phyloP scores from a whole-genome alignment of 495 filamentous ascomycete genomes.

The Bryoglossum gracile region DNA sequence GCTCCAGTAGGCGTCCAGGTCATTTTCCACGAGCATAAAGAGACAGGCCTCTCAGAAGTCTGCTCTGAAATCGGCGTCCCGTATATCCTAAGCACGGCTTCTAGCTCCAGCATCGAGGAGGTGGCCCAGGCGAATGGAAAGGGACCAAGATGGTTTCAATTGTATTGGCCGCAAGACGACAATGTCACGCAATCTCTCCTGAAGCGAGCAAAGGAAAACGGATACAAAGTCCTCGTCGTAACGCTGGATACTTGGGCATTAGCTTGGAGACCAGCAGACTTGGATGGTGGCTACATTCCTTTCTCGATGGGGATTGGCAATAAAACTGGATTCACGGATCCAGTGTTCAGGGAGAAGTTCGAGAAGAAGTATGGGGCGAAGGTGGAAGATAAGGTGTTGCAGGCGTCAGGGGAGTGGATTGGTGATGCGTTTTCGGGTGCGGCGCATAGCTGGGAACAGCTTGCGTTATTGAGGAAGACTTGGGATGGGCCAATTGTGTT shows the following conservation, averaged over 20 bases:
- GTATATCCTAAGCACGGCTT: slow-evolving; percentile 46
- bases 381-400: slow-evolving; percentile 41
- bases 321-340: slow-evolving; percentile 47
- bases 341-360: slow-evolving; percentile 52
- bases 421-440: slow-evolving; percentile 40
- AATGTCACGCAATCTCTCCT: slow-evolving; percentile 54
- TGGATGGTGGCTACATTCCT: slow-evolving; percentile 54
- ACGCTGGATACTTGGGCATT: slow-evolving; percentile 56
- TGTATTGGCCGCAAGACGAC: slow-evolving; percentile 56
- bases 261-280: slow-evolving; percentile 55
- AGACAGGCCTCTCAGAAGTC: slow-evolving; percentile 44
- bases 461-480: slow-evolving; percentile 45
- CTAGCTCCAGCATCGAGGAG: slow-evolving; percentile 33
- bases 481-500: slow-evolving; percentile 83
- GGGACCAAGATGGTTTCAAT: slow-evolving; percentile 49
- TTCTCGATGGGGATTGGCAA: slow-evolving; percentile 43
- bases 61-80: slow-evolving; percentile 46
- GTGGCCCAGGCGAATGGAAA: slow-evolving; percentile 27
- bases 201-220: slow-evolving; percentile 51
- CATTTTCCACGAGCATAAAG: slow-evolving; percentile 50
- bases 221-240: slow-evolving; percentile 50
- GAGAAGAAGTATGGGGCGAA: slow-evolving; percentile 37
- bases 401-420: slow-evolving; percentile 38
- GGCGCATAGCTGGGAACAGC: slow-evolving; percentile 50
- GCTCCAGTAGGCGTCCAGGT: slow-evolving; percentile 53